These are phyloP conservation scores for Naganishia randhawae DNA, from an alignment of 768 basidiomycete genomes.

Conservation along the genomic window DNA sequence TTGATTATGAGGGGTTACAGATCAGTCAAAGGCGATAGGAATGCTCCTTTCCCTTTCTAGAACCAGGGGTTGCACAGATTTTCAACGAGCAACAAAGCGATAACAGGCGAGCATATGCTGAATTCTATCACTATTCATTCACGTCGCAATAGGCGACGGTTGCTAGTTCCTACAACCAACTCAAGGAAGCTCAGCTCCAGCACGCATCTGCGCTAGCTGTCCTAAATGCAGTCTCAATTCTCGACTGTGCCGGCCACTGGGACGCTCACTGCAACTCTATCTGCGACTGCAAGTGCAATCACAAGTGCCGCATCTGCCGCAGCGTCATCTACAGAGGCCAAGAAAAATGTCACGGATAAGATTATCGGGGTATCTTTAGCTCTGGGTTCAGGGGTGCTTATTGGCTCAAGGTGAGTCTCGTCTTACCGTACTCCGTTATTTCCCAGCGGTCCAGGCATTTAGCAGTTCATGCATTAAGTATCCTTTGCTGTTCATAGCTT, in stretches of 20 bases:
- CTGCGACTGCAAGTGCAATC: constrained; percentile 3
- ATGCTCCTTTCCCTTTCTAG: no score
- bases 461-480: not conserved
- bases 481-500: constrained; percentile 58
- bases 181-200: no score
- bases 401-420: constrained; percentile 56
- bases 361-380: constrained; percentile 53
- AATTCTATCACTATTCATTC: no score
- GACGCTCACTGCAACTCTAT: not conserved
- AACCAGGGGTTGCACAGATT: no score
- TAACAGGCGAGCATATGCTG: no score
- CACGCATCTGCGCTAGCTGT: no score
- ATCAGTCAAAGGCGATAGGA: no score
- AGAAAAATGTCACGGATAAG: constrained; percentile 45
- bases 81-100: no score
- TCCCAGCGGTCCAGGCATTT: not conserved
- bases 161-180: no score
- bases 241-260: not conserved
- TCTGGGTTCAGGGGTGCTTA: constrained; percentile 70
- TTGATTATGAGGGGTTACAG: no score
- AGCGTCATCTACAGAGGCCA: constrained; percentile 30
- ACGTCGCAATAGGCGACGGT: no score
- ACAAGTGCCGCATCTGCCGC: constrained; percentile 38
- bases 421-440: not conserved
- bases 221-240: not conserved